A percentile compares a stretch with the other conserved stretches of the same genome.
phyloP scores from a whole-genome alignment of 164 flowering plant genomes.

The Brasenia schreberi region DNA sequence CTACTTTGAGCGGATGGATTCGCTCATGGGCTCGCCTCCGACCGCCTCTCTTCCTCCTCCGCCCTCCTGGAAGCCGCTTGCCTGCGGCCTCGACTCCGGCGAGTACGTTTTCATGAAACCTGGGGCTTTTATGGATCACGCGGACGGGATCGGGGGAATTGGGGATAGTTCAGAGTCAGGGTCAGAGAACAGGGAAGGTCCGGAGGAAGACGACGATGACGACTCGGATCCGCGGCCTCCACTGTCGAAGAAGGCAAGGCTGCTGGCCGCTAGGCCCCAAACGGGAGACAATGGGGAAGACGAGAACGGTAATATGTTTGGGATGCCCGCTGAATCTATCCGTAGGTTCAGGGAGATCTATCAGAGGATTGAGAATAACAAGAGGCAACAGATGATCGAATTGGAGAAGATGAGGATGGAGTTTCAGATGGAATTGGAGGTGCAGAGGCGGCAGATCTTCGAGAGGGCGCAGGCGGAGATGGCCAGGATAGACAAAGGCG shows the following conservation, averaged over 20 bases:
- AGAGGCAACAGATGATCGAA: slow-evolving; percentile 81
- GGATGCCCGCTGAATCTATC: slow-evolving; percentile 67
- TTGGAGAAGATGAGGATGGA: slow-evolving; percentile 90
- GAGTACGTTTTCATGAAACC: slow-evolving; percentile 83
- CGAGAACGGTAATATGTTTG: slow-evolving; percentile 25
- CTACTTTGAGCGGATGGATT: slow-evolving; percentile 77
- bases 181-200: slow-evolving; percentile 26
- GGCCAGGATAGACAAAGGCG: slow-evolving; percentile 28
- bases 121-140: slow-evolving; percentile 47
- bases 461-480: slow-evolving; percentile 77
- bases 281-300: not conserved
- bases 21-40: slow-evolving; percentile 15
- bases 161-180: slow-evolving; percentile 39
- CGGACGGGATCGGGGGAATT: slow-evolving; percentile 84
- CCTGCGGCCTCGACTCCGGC: slow-evolving; percentile 91
- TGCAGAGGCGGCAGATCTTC: slow-evolving; percentile 67
- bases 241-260: slow-evolving; percentile 28
- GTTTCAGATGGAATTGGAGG: slow-evolving; percentile 73
- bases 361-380: slow-evolving; percentile 77
- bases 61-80: slow-evolving; percentile 18
- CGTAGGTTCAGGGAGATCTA: slow-evolving; percentile 68
- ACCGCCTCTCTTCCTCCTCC: slow-evolving; percentile 11
- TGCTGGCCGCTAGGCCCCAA: not conserved
- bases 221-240: slow-evolving; percentile 42
- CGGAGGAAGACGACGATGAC: slow-evolving; percentile 23